Evolutionary conservation across 805 yeast genomes (phyloP).

Genomic region (Wickerhamiella azyma): DNA sequence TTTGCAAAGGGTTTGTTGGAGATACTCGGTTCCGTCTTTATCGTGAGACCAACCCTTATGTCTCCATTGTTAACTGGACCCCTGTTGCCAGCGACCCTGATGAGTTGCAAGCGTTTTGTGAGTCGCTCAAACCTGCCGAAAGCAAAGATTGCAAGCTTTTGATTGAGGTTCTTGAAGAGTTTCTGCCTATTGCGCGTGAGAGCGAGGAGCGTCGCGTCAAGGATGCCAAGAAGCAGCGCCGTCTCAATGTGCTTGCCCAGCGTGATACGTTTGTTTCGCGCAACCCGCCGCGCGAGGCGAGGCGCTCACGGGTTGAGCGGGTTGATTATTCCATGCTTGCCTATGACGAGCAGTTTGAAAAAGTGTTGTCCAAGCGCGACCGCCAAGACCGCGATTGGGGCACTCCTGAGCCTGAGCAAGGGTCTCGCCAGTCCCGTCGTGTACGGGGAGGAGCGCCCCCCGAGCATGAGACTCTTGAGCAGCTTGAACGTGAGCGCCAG

Average conservation of each 20-base stretch:
- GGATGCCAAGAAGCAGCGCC: conserved; percentile 13
- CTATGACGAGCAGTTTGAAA: conserved; percentile 9
- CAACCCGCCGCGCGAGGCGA: conserved; percentile 21
- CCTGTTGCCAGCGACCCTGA: conserved; percentile 22
- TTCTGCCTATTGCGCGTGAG: conserved; percentile 15
- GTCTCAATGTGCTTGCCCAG: conserved; percentile 12
- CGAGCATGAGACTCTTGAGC: background rate
- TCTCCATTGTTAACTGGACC: conserved; percentile 24
- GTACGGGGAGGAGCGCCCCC: conserved; percentile 1
- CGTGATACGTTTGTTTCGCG: conserved; percentile 16
- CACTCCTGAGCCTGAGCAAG: conserved; percentile 1
- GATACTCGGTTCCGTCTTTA: conserved; percentile 26
- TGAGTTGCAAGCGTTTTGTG: conserved; percentile 18
- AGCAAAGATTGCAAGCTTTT: conserved; percentile 9
- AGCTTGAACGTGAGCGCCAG: background rate
- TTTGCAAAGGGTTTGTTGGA: conserved; percentile 16
- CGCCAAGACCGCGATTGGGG: conserved; percentile 34
- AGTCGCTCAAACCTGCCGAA: conserved; percentile 7
- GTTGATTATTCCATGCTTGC: conserved; percentile 12
- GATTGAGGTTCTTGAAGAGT: conserved; percentile 15
- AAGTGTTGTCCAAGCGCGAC: conserved; percentile 39
- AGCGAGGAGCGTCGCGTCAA: conserved; percentile 13
- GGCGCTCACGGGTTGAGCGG: conserved; percentile 24
- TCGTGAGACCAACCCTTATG: conserved; percentile 23
- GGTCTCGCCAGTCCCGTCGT: conserved; percentile 9